Evolutionary conservation across 306 rosid genomes (phyloP).

Genomic region (Cicer chorassanicum): DNA sequence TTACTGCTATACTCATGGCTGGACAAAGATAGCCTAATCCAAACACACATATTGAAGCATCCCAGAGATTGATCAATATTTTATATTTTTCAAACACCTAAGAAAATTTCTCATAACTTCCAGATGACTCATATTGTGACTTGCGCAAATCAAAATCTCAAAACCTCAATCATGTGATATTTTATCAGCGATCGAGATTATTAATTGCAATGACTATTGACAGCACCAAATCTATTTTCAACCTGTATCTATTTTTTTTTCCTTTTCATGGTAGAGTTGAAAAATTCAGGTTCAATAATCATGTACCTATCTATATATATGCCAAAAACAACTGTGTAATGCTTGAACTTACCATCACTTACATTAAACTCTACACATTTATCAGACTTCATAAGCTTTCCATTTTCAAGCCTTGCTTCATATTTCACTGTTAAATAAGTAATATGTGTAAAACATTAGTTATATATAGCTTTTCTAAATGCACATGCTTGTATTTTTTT

Average conservation of each 20-base stretch:
- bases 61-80: neutral
- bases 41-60: constrained; percentile 23
- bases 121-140: neutral
- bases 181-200: neutral
- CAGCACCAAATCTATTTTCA: neutral
- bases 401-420: constrained; percentile 61
- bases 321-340: neutral
- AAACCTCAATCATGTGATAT: neutral
- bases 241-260: too few species aligned
- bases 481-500: neutral
- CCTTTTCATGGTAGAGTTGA: neutral
- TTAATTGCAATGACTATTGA: neutral
- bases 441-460: neutral
- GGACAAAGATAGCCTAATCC: constrained; percentile 62
- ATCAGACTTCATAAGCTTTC: constrained; percentile 48
- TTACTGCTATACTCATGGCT: constrained; percentile 64
- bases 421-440: constrained; percentile 54
- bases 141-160: neutral
- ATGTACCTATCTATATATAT: neutral
- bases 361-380: constrained; percentile 55
- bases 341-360: constrained; percentile 54
- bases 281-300: neutral
- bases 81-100: neutral
- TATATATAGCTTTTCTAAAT: neutral
- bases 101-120: neutral